Percentiles rank a stretch among this genome's conserved stretches.
Conservation (phyloP, 2,329 filamentous ascomycete genomes). For the Colletotrichum gloeosporioides region DNA sequence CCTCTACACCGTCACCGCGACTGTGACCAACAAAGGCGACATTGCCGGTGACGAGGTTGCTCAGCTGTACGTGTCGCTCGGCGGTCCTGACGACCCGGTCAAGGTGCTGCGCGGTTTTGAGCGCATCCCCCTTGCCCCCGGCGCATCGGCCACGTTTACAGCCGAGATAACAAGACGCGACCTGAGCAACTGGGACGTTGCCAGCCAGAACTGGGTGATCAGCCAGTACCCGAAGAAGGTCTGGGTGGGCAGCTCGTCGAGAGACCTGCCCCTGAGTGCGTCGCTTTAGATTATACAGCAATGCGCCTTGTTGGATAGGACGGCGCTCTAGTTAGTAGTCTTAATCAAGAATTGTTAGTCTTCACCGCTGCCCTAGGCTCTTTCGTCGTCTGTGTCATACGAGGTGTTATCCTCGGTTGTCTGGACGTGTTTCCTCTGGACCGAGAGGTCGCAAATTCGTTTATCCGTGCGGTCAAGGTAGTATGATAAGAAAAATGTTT, state of each 20-base stretch:
- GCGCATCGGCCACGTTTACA: slow-evolving; percentile 69
- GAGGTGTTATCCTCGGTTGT: background rate
- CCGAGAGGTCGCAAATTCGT: background rate
- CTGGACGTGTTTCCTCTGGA: background rate
- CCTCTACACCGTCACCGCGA: slow-evolving; percentile 70
- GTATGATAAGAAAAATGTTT: background rate
- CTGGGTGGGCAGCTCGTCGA: slow-evolving; percentile 60
- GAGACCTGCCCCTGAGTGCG: slow-evolving; percentile 55
- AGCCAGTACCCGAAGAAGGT: slow-evolving; percentile 56
- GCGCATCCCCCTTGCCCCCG: slow-evolving; percentile 73
- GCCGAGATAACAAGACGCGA: slow-evolving; percentile 79
- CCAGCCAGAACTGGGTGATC: slow-evolving; percentile 84
- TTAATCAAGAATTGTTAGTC: background rate
- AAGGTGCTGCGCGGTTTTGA: slow-evolving; percentile 81
- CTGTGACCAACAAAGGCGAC: slow-evolving; percentile 74
- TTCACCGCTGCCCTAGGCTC: background rate
- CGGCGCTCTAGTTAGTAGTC: background rate
- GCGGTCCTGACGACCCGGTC: slow-evolving; percentile 74
- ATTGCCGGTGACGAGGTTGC: slow-evolving; percentile 72
- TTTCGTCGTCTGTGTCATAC: background rate
- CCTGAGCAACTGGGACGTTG: slow-evolving; percentile 84
- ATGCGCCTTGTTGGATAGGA: background rate
- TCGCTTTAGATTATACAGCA: slow-evolving; percentile 16
- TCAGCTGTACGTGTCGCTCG: slow-evolving; percentile 82
- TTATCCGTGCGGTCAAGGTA: background rate